phyloP scores from a whole-genome alignment of 352 stramenopile genomes.

The Pythium periplocum region DNA sequence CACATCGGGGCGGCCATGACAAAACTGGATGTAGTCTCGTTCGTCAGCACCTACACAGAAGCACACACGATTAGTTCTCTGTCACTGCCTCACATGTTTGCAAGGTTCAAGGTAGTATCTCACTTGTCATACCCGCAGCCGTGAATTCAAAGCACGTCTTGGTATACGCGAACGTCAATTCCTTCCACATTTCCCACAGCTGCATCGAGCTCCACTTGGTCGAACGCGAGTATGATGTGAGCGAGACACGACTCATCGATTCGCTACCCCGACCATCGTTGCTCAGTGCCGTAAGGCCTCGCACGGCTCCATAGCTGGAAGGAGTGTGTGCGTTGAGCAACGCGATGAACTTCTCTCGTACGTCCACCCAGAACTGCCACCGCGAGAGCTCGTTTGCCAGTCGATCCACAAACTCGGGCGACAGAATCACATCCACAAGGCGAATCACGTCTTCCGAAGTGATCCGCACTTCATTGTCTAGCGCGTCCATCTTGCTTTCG shows the following conservation, averaged over 20 bases:
- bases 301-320: conserved; percentile 18
- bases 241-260: conserved; percentile 1
- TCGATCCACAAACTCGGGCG: conserved; percentile 63
- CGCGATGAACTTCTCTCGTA: conserved; percentile 71
- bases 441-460: conserved; percentile 73
- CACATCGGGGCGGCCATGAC: conserved; percentile 62
- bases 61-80: neutral
- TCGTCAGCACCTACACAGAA: conserved; percentile 59
- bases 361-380: conserved; percentile 78
- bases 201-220: conserved; percentile 75
- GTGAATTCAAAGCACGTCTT: conserved; percentile 83
- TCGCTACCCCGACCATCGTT: conserved; percentile 9
- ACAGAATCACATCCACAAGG: conserved; percentile 70
- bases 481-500: conserved; percentile 20
- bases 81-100: too few species aligned
- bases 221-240: conserved; percentile 12
- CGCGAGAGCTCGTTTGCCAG: conserved; percentile 56
- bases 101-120: conserved; percentile 8
- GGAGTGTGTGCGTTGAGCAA: conserved; percentile 22
- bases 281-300: conserved; percentile 10
- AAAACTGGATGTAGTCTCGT: conserved; percentile 78
- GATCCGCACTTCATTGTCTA: conserved; percentile 55
- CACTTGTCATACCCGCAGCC: conserved; percentile 80
- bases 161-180: conserved; percentile 74
- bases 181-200: conserved; percentile 82